Conservation (phyloP, 2,329 filamentous ascomycete genomes). For the Phyllosticta capitalensis region DNA sequence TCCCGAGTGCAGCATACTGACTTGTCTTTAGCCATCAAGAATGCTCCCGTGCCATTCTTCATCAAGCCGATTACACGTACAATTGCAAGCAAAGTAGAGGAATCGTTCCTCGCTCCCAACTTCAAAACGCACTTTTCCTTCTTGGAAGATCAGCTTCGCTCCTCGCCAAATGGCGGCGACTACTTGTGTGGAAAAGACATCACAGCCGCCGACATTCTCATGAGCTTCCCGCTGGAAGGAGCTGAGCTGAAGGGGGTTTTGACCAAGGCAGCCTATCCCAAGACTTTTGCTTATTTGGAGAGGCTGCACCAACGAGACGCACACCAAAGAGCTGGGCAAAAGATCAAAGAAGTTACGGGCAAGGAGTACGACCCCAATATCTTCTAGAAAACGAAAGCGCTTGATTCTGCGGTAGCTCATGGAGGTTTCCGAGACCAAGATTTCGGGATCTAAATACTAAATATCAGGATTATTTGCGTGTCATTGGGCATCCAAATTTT, state of each 20-base stretch:
- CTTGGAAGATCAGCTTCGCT: conserved; percentile 40
- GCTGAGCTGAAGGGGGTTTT: conserved; percentile 28
- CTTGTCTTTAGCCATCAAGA: conserved; percentile 32
- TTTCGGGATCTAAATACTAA: not conserved
- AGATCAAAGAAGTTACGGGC: conserved; percentile 36
- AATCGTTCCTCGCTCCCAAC: conserved; percentile 37
- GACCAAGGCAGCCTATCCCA: conserved; percentile 37
- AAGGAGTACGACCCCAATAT: conserved; percentile 23
- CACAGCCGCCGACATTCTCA: conserved; percentile 44
- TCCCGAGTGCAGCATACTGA: not conserved
- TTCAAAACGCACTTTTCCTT: conserved; percentile 40
- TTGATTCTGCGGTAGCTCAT: not conserved
- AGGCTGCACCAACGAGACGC: conserved; percentile 35
- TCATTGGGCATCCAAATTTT: too few relatives aligned
- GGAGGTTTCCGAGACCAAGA: not conserved
- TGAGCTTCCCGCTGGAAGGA: conserved; percentile 43
- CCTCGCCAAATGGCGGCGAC: conserved; percentile 38
- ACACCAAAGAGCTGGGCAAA: conserved; percentile 40
- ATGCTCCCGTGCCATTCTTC: conserved; percentile 56
- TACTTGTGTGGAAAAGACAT: conserved; percentile 42
- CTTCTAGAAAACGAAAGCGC: not conserved
- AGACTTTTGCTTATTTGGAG: conserved; percentile 37
- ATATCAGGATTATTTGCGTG: not conserved
- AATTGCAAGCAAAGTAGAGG: conserved; percentile 42
- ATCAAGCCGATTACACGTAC: conserved; percentile 52